Evolutionary conservation across 345 rosid genomes (phyloP).

Genomic region (Garcia nutans): DNA sequence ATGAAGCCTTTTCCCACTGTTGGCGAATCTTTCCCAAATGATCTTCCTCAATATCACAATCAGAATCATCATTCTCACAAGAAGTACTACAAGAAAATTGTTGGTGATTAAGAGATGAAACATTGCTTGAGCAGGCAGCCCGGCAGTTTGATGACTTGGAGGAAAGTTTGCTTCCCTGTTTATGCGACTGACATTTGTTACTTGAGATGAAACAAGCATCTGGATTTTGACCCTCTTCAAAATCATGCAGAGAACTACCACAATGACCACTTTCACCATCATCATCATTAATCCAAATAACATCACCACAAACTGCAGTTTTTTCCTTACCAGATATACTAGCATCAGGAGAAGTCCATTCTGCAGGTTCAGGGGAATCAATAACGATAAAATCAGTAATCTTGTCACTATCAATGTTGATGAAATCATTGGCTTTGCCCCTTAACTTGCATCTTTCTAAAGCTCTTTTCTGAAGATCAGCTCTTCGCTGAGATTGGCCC

Average conservation of each 20-base stretch:
- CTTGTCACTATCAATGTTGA: constrained; percentile 4
- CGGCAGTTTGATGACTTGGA: not conserved
- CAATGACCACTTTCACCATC: constrained; percentile 10
- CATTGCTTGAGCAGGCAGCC: not conserved
- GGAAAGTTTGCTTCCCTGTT: not conserved
- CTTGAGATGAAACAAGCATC: not conserved
- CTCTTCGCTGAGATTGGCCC: constrained; percentile 8
- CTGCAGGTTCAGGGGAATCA: constrained; percentile 15
- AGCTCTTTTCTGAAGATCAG: constrained; percentile 7
- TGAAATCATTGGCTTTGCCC: not conserved
- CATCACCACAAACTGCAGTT: not conserved
- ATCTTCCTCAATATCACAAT: constrained; percentile 51
- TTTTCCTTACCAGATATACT: not conserved
- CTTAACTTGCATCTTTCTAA: constrained; percentile 8
- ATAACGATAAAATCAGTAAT: constrained; percentile 7
- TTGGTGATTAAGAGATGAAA: not conserved
- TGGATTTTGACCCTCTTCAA: not conserved
- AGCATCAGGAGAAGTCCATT: not conserved
- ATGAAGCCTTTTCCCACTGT: constrained; percentile 18
- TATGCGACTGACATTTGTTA: not conserved
- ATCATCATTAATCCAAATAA: constrained; percentile 16
- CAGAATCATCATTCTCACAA: constrained; percentile 54
- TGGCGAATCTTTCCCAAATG: constrained; percentile 12
- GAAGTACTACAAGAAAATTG: constrained; percentile 9
- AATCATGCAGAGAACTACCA: not conserved